A percentile compares a stretch with the other conserved stretches of the same genome.
Conservation (phyloP, 805 yeast genomes). For the Zygoascus biomembranicola region DNA sequence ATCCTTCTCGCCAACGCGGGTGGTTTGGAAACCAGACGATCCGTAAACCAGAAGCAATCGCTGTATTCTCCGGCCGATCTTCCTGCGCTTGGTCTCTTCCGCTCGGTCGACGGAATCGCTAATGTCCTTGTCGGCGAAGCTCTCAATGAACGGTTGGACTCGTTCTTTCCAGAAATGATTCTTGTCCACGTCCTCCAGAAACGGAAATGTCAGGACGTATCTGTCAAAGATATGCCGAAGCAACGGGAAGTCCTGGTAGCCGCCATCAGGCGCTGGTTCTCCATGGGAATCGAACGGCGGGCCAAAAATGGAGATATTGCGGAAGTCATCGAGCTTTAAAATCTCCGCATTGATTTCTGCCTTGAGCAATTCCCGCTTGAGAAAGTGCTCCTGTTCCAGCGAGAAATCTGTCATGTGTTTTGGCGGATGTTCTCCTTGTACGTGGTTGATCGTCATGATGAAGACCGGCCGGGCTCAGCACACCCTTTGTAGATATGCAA, state of each 20-base stretch:
- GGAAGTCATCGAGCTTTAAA: slow-evolving; percentile 45
- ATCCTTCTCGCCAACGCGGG: slow-evolving; percentile 24
- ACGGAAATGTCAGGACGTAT: slow-evolving; percentile 67
- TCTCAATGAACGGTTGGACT: slow-evolving; percentile 75
- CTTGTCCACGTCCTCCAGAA: slow-evolving; percentile 43
- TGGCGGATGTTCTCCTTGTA: too few relatives aligned
- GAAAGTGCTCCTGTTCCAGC: slow-evolving; percentile 74
- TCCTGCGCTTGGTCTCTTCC: slow-evolving; percentile 56
- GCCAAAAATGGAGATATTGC: slow-evolving; percentile 64
- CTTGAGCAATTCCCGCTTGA: slow-evolving; percentile 72
- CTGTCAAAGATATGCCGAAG: slow-evolving; percentile 55
- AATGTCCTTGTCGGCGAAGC: slow-evolving; percentile 63
- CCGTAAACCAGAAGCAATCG: slow-evolving; percentile 58
- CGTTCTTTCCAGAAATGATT: slow-evolving; percentile 71
- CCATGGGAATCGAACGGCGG: slow-evolving; percentile 49
- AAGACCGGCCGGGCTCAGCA: too few relatives aligned
- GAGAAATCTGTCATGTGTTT: slow-evolving; percentile 14
- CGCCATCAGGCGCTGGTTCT: slow-evolving; percentile 4
- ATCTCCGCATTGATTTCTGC: slow-evolving; percentile 58
- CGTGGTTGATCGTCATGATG: too few relatives aligned
- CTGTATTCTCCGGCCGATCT: slow-evolving; percentile 52
- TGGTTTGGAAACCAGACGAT: slow-evolving; percentile 65
- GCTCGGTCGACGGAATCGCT: slow-evolving; percentile 69
- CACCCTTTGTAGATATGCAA: too few relatives aligned
- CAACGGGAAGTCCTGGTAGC: slow-evolving; percentile 48